Evolutionary conservation across 805 yeast species (phyloP), one percentile per base, ranked within the genome.

Genomic region (Kregervanrija delftensis): DNA sequence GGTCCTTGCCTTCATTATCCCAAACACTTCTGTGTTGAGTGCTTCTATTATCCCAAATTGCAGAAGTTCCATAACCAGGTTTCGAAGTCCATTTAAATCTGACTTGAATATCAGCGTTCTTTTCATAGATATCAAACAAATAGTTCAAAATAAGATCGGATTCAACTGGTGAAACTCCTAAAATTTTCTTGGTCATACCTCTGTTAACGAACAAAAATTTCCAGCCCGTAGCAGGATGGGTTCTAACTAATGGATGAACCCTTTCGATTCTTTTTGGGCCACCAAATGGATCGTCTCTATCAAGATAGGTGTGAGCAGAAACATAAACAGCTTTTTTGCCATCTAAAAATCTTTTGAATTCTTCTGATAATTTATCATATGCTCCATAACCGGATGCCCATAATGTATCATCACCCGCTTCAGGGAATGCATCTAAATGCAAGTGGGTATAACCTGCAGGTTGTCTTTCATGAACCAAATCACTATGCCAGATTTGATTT

Each of bases 211-310:
- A 78, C 49, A 79, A 62, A 2, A 77, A 65, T 60, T 79, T 80
- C 75, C 77, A 70, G 32, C 82, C 83, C 30, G 85, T 79, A 11
- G 73, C 81, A 9, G 86, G 85, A 53, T 80, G 83, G 31, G 82
- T 76, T 63, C 84, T 71, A 28, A 80, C 72, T 15, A 80, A 49
- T 3, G 83, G 84, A 59, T 80, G 86, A 46, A 69, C 73, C 58
- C 81, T 69, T 52, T 71, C 79, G 44, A 78, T 66, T 43, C 66
- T 68, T 40, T 66, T 65, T 15, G 71, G 70, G 12, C 73, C 72
- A 44, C 62, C 63, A 30, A 77, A 65, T 31, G 77, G 79, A 33
- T 68, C 67, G 14, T 68, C 55, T 39, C 71, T 53, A 54, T 67
- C 63, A 42, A 66, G 42, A 49, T 68, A 72, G 12, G 44, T 48